phyloP scores from a whole-genome alignment of 2,329 filamentous ascomycete genomes.

The Alternaria sp. region DNA sequence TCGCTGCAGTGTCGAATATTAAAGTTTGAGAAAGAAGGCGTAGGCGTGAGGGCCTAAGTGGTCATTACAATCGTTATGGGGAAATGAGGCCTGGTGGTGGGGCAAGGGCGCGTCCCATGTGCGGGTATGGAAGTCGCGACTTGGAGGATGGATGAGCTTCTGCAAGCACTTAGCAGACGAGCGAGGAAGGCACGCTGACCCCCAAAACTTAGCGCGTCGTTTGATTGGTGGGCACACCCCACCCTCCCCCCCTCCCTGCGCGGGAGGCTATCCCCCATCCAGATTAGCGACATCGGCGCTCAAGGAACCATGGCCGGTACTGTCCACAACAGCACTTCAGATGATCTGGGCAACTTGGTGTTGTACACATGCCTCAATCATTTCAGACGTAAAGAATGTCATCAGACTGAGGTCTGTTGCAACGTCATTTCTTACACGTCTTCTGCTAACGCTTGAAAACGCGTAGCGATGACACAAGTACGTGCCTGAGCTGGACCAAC shows the following conservation, averaged over 20 bases:
- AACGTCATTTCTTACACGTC: neutral
- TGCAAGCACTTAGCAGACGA: constrained; percentile 26
- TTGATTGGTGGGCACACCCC: neutral
- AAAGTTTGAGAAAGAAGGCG: constrained; percentile 36
- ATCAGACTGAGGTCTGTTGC: neutral
- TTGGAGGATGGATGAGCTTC: constrained; percentile 30
- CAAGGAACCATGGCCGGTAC: constrained; percentile 1
- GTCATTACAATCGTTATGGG: constrained; percentile 45
- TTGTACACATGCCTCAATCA: neutral
- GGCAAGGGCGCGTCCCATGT: constrained; percentile 43
- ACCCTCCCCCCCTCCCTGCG: neutral
- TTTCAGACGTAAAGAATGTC: neutral
- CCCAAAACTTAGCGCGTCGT: constrained; percentile 5
- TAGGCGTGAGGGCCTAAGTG: constrained; percentile 28
- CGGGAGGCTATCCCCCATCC: neutral
- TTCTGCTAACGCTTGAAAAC: neutral
- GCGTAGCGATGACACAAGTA: neutral
- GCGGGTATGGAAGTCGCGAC: constrained; percentile 39
- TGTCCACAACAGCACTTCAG: neutral
- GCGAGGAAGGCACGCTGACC: constrained; percentile 10
- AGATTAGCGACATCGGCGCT: neutral
- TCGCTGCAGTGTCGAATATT: constrained; percentile 26
- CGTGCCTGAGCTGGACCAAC: neutral
- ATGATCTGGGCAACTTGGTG: neutral
- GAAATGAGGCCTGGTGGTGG: constrained; percentile 35